Base-by-base conservation (phyloP, 352 stramenopile species). In the Globisporangium orthogonon region DNA sequence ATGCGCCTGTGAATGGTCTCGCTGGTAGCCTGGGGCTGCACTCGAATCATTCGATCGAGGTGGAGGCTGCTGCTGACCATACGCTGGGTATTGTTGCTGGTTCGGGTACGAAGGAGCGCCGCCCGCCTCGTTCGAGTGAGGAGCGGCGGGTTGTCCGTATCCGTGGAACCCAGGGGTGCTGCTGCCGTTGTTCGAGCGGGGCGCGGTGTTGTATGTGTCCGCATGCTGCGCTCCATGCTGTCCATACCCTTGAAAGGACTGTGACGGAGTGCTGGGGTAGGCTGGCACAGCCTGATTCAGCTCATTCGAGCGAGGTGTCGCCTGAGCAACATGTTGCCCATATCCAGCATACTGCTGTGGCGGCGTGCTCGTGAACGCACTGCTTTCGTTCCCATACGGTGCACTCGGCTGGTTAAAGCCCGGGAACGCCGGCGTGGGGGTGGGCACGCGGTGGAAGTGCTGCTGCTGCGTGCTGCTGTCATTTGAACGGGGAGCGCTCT, bases 251-350 rank as follows among this genome's bases (percentile, higher is more conserved):
- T 56, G 56, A 47, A 68, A 67, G 18, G 60, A 63, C 23, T 63
- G 58, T 14, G 58, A 63, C 15, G 58, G 44, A 17, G 58, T 65
- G 54, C 60, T 62, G 30, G 66, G 66, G 30, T 74, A 74, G 30
- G 70, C 53, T 35, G 69, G 47, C 10, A 14, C 60, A 23, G 51
- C 39, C 1, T 48, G 39, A 40, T 55, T 66, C 15, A 60, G 17
- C 33, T 63, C 60, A 43, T 55, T 70, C 33, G 69, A 72, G 6
- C 60, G 65, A 40, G 66, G 65, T 1, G 63, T 49, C 60, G 39
- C 47, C 17, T 63, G 50, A 45, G 49, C 58, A 31, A 13, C 31
- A 28, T 53, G 54, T 15, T 60, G 54, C 1, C 54, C 46, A 54
- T 48, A 50, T 28, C 37, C 37, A 43, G 37, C 13, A 28, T 39